Base-by-base conservation (phyloP, 2,329 filamentous ascomycete genomes). In the Cercospora sesami region DNA sequence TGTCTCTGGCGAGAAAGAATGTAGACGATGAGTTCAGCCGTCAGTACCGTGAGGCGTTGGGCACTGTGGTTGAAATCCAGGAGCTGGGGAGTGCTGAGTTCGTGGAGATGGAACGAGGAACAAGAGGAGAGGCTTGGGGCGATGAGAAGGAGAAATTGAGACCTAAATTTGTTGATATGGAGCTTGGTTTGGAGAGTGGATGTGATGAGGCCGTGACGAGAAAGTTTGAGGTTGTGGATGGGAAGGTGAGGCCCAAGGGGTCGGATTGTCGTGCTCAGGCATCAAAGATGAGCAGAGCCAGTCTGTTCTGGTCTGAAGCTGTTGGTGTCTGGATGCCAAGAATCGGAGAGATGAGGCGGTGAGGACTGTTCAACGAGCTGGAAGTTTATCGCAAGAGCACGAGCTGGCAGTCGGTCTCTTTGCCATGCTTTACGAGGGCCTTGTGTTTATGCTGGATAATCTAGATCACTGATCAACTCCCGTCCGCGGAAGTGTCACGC, bases 251-350 rank as follows among this genome's bases (percentile, higher is more conserved):
- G 45, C 71, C 71, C 45, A 71, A 72, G 42, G 63, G 66, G 36
- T 70, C 68, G 45, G 62, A 31, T 16, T 51, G 48, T 2, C 8
- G 55, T 45, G 62, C 58, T 63, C 14, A 61, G 31, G 36, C 45
- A 55, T 69, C 67, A 62, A 66, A 66, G 57, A 33, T 30, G 42
- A 68, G 48, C 42, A 70, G 62, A 58, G 63, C 64, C 64, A 76
- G 74, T 68, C 65, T 77, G 67, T 71, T 74, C 51, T 77, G 75
- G 60, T 74, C 75, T 67, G 58, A 72, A 42, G 66, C 57, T 9
- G 59, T 68, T 23, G 73, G 73, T 6, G 57, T 75, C 14, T 76
- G 74, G 74, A 48, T 74, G 70, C 70, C 69, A 60, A 75, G 71
- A 64, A 33, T 73, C 26, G 48, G 48, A 28, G 1, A 53, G 14